A percentile compares a stretch with the other conserved stretches of the same genome.
phyloP scores from a whole-genome alignment of 179 eudicot genomes.

The Heliamphora pulchella region DNA sequence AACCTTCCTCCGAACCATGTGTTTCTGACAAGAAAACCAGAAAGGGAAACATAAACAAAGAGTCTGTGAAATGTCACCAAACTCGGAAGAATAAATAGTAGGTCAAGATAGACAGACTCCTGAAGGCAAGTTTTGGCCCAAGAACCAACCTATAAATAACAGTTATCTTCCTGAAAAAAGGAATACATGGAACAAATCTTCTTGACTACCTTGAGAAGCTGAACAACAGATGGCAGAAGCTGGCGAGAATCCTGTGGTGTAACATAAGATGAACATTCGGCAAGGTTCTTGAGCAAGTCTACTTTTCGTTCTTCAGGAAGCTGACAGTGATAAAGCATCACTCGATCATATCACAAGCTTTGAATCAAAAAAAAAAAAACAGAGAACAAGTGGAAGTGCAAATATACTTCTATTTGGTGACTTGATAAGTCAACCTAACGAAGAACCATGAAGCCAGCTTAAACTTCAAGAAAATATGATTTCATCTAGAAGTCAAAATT shows the following conservation, averaged over 20 bases:
- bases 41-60: not conserved
- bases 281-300: conserved; percentile 86
- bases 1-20: conserved; percentile 61
- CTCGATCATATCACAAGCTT: not conserved
- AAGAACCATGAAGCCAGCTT: no score
- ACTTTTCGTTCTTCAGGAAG: conserved; percentile 86
- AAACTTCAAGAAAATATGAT: no score
- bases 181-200: no score
- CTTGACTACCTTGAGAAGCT: conserved; percentile 63
- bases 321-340: conserved; percentile 29
- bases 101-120: not conserved
- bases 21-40: conserved; percentile 42
- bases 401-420: no score
- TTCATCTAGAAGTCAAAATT: no score
- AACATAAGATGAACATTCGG: conserved; percentile 81
- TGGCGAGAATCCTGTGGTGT: conserved; percentile 79
- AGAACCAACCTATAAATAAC: not conserved
- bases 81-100: not conserved
- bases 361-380: not conserved
- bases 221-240: conserved; percentile 76
- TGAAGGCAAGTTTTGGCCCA: not conserved
- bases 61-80: not conserved
- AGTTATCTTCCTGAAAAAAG: not conserved
- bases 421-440: no score
- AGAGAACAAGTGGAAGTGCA: no score